A percentile compares a stretch with the other conserved stretches of the same genome.
Evolutionary conservation across 306 rosid species (phyloP).

Genomic region (Dryas octopetala): DNA sequence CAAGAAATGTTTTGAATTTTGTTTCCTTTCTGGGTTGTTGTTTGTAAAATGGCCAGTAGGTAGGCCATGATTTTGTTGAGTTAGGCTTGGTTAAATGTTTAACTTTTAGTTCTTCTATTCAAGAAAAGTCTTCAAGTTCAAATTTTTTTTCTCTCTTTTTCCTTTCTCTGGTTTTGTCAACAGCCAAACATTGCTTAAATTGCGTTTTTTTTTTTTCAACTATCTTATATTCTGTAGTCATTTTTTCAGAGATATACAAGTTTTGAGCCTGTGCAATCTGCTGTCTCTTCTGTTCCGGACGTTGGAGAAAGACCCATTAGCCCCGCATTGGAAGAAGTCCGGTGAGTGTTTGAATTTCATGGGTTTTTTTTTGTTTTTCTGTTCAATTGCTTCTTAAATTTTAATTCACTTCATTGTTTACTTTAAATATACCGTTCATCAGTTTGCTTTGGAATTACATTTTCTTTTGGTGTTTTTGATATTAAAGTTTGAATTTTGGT

Average conservation of each 20-base stretch:
- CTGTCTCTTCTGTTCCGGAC: slow-evolving; percentile 34
- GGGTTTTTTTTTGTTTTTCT: slow-evolving; percentile 2
- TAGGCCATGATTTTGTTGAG: not conserved
- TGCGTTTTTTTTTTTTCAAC: not conserved
- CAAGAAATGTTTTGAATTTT: not conserved
- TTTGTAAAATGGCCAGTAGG: not conserved
- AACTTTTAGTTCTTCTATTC: not conserved
- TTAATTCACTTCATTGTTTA: not conserved
- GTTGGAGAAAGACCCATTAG: slow-evolving; percentile 30
- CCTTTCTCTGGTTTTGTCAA: not conserved
- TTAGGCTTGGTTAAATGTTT: not conserved
- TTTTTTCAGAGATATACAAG: slow-evolving; percentile 46
- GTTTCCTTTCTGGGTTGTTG: not conserved
- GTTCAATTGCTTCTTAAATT: not conserved
- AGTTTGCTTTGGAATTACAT: not conserved
- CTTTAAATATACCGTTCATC: not conserved
- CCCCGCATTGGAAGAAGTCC: slow-evolving; percentile 30
- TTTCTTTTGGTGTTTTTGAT: slow-evolving; percentile 4
- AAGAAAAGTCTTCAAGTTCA: not conserved
- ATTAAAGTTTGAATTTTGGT: slow-evolving; percentile 14
- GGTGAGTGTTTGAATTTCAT: slow-evolving; percentile 38
- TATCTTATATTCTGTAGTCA: not conserved
- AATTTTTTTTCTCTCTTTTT: not conserved
- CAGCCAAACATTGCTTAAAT: slow-evolving; percentile 30
- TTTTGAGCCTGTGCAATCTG: slow-evolving; percentile 37